phyloP scores from a whole-genome alignment of 768 basidiomycete species.

The Hygrophoropsis aurantiaca region DNA sequence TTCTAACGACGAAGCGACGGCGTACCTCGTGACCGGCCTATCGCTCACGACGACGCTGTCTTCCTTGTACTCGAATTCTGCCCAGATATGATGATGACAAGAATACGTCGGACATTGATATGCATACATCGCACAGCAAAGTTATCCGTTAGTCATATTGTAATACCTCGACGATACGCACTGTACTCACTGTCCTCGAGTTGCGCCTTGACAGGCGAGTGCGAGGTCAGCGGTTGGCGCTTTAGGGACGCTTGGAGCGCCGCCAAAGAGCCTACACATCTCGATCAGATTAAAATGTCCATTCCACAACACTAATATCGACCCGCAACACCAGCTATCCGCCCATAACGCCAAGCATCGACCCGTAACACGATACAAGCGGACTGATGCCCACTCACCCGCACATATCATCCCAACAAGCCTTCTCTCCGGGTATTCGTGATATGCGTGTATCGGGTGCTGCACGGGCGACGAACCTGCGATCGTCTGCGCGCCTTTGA shows the following conservation, averaged over 20 bases:
- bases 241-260: constrained; percentile 63
- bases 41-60: constrained; percentile 68
- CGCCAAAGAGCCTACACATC: constrained; percentile 58
- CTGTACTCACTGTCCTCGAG: constrained; percentile 51
- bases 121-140: no score
- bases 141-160: no score
- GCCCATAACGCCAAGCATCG: neutral
- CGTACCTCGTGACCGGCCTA: constrained; percentile 70
- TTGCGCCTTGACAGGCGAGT: constrained; percentile 64
- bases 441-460: constrained; percentile 56
- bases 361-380: neutral
- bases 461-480: constrained; percentile 60
- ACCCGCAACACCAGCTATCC: no score
- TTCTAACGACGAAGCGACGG: no score
- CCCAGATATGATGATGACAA: no score
- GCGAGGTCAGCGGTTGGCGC: constrained; percentile 71
- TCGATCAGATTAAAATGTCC: neutral
- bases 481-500: constrained; percentile 75
- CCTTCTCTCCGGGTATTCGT: constrained; percentile 20
- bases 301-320: neutral
- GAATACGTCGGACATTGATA: no score
- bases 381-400: constrained; percentile 42
- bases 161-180: neutral
- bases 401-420: constrained; percentile 87
- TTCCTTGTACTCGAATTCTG: constrained; percentile 76